A percentile compares a stretch with the other conserved stretches of the same genome.
Conservation (phyloP, 257 asterid genomes). For the Solanum peruvianum region DNA sequence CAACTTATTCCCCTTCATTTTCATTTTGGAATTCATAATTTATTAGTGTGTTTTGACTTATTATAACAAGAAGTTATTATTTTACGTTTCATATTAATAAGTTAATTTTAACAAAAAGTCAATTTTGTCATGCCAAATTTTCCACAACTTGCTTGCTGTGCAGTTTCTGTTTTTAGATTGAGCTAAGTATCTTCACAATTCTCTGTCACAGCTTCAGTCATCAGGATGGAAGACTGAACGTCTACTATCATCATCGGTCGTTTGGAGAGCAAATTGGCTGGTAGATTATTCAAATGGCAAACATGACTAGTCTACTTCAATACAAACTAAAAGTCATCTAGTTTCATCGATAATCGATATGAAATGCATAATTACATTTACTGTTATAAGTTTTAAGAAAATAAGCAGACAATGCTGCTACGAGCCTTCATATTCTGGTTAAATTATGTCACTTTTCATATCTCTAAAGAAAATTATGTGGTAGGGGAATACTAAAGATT, state of each 20-base stretch:
- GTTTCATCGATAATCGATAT: background rate
- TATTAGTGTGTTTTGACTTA: background rate
- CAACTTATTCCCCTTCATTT: background rate
- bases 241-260: conserved; percentile 64
- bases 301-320: conserved; percentile 19
- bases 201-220: conserved; percentile 55
- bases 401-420: background rate
- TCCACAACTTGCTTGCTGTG: background rate
- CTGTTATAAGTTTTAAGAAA: background rate
- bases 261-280: conserved; percentile 89
- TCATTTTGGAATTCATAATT: background rate
- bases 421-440: background rate
- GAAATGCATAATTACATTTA: background rate
- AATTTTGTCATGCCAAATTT: background rate
- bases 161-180: background rate
- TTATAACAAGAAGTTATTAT: background rate
- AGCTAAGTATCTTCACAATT: background rate
- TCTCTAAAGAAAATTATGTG: background rate
- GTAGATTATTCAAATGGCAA: conserved; percentile 30
- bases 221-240: conserved; percentile 89
- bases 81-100: background rate
- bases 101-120: background rate
- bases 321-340: background rate
- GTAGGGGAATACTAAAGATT: background rate
- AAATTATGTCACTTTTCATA: background rate